Percentiles rank a stretch among this genome's conserved stretches.
These are phyloP conservation scores for Trichoderma koningii DNA, from an alignment of 2,329 filamentous ascomycete genomes.

Conservation along the genomic window DNA sequence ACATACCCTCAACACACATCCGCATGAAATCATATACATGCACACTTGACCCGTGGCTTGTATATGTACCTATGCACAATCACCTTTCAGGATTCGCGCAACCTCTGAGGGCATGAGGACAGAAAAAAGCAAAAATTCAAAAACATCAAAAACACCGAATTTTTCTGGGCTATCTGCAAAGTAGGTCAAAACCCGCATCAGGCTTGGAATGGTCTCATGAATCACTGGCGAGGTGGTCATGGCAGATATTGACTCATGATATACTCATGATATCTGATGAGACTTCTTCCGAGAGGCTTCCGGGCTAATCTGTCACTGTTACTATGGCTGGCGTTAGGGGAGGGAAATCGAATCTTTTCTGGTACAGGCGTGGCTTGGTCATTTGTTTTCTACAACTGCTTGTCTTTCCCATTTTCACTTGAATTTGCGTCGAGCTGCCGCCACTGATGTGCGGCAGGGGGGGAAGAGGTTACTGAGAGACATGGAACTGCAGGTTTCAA, in stretches of 20 bases:
- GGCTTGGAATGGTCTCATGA: slow-evolving; percentile 10
- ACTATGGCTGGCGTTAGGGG: slow-evolving; percentile 40
- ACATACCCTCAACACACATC: not conserved
- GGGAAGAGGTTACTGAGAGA: slow-evolving; percentile 1
- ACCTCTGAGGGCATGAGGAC: not conserved
- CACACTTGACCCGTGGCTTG: too few species aligned
- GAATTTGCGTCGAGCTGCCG: slow-evolving; percentile 8
- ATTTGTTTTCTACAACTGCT: slow-evolving; percentile 29
- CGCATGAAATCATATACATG: not conserved
- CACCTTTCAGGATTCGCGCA: not conserved
- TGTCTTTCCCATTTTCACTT: slow-evolving; percentile 27
- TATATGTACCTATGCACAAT: too few species aligned
- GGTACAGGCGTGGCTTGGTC: slow-evolving; percentile 41
- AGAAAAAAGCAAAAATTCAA: slow-evolving; percentile 10
- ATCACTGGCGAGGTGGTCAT: slow-evolving; percentile 28
- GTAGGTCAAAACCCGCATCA: slow-evolving; percentile 17
- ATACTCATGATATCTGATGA: slow-evolving; percentile 37
- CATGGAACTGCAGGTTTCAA: slow-evolving; percentile 14
- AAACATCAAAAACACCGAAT: slow-evolving; percentile 1
- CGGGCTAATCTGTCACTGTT: slow-evolving; percentile 31
- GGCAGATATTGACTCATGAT: slow-evolving; percentile 26
- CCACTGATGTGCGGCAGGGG: not conserved
- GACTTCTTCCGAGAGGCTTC: slow-evolving; percentile 32
- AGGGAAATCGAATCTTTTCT: slow-evolving; percentile 33
- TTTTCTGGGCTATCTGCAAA: slow-evolving; percentile 22